Base-by-base conservation (phyloP, 495 filamentous ascomycete genomes). In the Neurospora tetraspora region DNA sequence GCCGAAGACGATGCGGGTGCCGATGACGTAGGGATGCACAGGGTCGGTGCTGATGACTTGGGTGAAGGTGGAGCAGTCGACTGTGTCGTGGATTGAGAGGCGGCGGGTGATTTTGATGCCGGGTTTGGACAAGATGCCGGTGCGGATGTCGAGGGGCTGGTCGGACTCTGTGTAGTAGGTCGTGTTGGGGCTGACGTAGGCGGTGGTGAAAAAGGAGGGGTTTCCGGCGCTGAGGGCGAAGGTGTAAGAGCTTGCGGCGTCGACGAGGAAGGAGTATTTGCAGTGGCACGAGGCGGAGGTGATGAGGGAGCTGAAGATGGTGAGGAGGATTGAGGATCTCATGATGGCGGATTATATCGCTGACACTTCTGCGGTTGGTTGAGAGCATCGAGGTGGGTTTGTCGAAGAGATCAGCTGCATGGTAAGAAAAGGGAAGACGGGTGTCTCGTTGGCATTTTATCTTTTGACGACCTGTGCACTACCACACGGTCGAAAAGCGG, bases 21-120 rank as follows among this genome's bases (percentile, higher is more conserved):
- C n/a, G n/a, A n/a, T n/a, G n/a, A n/a, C n/a, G n/a, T n/a, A n/a
- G n/a, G n/a, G n/a, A n/a, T n/a, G n/a, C n/a, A n/a, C n/a, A n/a
- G n/a, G n/a, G 73, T 82, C 79, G 23, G 84, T 81, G 37, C 81
- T 78, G 65, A 87, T 81, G 69, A 86, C 75, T 74, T 88, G 85
- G 61, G 81, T 83, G 79, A 82, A 85, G 70, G 82, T 83, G 9
- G 84, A 81, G 79, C 85, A 87, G 68, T 78, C 77, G 8, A 77
- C 79, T 43, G 81, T 83, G 78, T 88, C 86, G 79, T 82, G 79
- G 68, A 82, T 79, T 71, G 78, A 83, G 71, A 83, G 82, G 78
- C 81, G 82, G 78, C 84, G 82, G 80, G 81, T 82, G 69, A 88
- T 81, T 59, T 78, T 82, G 65, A 86, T 74, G 31, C 31, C 31